phyloP scores from a whole-genome alignment of 768 basidiomycete genomes.

The Mycena sanguinolenta region DNA sequence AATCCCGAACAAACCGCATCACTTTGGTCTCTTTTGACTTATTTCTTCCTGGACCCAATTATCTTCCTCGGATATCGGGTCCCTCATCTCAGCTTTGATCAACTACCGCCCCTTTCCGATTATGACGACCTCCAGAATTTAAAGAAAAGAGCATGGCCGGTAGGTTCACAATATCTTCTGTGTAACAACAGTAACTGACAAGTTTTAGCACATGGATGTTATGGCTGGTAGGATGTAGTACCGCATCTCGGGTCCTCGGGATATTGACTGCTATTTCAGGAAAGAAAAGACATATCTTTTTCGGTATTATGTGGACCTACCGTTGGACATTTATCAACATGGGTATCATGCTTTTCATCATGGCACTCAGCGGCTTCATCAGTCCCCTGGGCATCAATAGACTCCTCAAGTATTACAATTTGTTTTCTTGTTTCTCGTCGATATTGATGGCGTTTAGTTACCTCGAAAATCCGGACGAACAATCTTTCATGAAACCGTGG shows the following conservation, averaged over 20 bases:
- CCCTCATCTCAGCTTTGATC: conserved; percentile 61
- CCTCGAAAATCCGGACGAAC: conserved; percentile 66
- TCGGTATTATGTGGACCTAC: conserved; percentile 57
- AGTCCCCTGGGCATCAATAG: conserved; percentile 58
- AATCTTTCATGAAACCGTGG: conserved; percentile 70
- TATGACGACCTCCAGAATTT: conserved; percentile 57
- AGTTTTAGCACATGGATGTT: conserved; percentile 23
- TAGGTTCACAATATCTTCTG: conserved; percentile 43
- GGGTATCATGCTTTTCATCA: conserved; percentile 43
- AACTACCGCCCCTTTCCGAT: conserved; percentile 74
- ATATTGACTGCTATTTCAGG: not conserved
- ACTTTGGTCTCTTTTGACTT: conserved; percentile 57
- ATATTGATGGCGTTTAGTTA: conserved; percentile 53
- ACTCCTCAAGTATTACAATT: conserved; percentile 51
- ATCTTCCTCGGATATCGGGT: conserved; percentile 58
- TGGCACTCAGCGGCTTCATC: conserved; percentile 46
- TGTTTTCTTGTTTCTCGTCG: not conserved
- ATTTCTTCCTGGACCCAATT: conserved; percentile 67
- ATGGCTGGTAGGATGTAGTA: too few species aligned
- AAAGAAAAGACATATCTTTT: conserved; percentile 45
- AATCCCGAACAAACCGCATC: conserved; percentile 67
- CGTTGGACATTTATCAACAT: conserved; percentile 41
- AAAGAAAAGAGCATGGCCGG: conserved; percentile 45
- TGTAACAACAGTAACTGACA: not conserved
- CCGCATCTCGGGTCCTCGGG: too few species aligned